Evolutionary conservation across 108 stramenopile species (phyloP), one percentile per base, ranked within the genome.

Genomic region (Cyclotella cryptica): DNA sequence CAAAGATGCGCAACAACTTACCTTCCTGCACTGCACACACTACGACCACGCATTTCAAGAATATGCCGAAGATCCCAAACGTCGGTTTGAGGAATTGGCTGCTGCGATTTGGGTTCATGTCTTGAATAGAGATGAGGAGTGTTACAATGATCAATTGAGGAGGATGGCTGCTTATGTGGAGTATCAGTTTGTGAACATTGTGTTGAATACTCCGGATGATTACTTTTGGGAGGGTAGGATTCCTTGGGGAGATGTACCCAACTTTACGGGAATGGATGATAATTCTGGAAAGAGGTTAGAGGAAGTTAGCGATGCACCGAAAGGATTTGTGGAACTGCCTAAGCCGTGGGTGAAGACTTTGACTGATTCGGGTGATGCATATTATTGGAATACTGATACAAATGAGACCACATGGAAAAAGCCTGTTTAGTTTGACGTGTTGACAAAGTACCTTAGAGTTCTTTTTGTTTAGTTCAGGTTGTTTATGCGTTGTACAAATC

Each of bases 21-120:
- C 89, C 54, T 97, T 95, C 71, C 69, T 88, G 57, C 89, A 91
- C 47, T 79, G 85, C 46, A 89, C 91, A 27, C 92, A 92, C 64
- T 94, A 93, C 77, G 96, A 97, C 83, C 91, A 94, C 67, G 88
- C 83, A 24, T 92, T 87, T 51, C 83, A 90, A n/a, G 90, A 93
- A 68, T 82, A 88, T 52, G 75, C 85, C 59, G 75, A 77, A n/a
- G 84, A 93, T 45, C 80, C 80, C 29, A 75, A 84, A 53, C 84
- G 90, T 41, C 79, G 89, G 46, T 71, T 85, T 72, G 89, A 91
- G 55, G 87, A 88, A 40, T 63, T 95, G 46, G 82, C 85, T 30
- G 77, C 73, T 52, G 74, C 79, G 0, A 75, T 86, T 27, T 88
- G 85, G 85, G 78, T 60, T 15, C 85, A 90, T 60, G 72, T 88